Evolutionary conservation across 768 basidiomycete species (phyloP).

Genomic region (Xerocomellus intermedius): DNA sequence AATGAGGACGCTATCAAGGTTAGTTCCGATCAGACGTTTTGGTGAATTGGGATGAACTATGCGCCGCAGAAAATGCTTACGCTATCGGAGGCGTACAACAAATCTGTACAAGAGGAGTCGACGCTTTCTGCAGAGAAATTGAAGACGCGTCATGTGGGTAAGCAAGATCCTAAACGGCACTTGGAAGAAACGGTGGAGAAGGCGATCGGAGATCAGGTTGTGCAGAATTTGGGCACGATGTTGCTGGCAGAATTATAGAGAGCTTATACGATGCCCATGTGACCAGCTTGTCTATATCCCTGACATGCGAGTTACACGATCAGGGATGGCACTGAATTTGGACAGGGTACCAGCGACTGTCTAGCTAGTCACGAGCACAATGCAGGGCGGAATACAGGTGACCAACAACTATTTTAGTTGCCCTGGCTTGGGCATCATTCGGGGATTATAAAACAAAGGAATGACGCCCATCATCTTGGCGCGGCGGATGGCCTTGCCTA

Average conservation of each 20-base stretch:
- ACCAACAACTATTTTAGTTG: constrained; percentile 3
- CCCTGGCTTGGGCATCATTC: constrained; percentile 23
- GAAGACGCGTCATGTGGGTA: constrained; percentile 96
- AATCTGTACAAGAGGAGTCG: constrained; percentile 96
- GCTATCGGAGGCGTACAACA: constrained; percentile 93
- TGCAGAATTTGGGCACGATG: constrained; percentile 94
- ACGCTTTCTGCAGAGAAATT: constrained; percentile 92
- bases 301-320: not conserved
- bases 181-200: constrained; percentile 96
- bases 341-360: not conserved
- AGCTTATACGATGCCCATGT: not conserved
- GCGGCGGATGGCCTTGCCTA: constrained; percentile 84
- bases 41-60: constrained; percentile 19
- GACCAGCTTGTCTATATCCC: not conserved
- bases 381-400: not conserved
- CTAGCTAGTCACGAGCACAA: not conserved
- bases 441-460: constrained; percentile 43
- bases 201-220: constrained; percentile 96
- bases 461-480: constrained; percentile 92
- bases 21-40: constrained; percentile 25
- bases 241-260: constrained; percentile 83
- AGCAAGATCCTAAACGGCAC: constrained; percentile 97
- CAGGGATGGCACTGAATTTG: constrained; percentile 9
- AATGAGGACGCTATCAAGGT: constrained; percentile 98
- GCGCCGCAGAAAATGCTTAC: constrained; percentile 68